Conservation (phyloP, 768 basidiomycete genomes). For the Mycena amicta region DNA sequence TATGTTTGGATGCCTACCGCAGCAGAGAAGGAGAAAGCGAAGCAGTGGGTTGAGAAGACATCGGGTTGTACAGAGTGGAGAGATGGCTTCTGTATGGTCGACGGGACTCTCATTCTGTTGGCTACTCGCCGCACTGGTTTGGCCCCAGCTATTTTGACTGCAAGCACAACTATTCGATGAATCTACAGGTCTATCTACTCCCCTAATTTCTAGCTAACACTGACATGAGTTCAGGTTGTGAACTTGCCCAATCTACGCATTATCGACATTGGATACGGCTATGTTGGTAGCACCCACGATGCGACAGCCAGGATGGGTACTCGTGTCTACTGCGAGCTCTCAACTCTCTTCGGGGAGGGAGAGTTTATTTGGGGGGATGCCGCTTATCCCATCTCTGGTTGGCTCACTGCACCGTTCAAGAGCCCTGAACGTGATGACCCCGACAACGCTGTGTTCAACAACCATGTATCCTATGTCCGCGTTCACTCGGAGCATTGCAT, state of each 20-base stretch:
- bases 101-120: neutral
- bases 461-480: neutral
- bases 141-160: neutral
- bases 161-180: conserved; percentile 1
- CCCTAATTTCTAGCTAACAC: neutral
- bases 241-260: conserved; percentile 21
- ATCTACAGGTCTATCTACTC: neutral
- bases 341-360: neutral
- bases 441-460: neutral
- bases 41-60: neutral
- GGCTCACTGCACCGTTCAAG: neutral
- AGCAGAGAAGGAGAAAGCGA: neutral
- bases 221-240: conserved; percentile 1
- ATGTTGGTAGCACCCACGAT: no score
- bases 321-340: neutral
- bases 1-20: neutral
- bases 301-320: conserved; percentile 25
- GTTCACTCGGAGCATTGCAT: neutral
- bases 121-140: neutral
- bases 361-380: neutral
- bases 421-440: neutral
- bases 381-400: neutral
- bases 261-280: conserved; percentile 15
- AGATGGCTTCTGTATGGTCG: neutral
- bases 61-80: neutral